Evolutionary conservation across 192 early-diverging fungal genomes (phyloP).

Genomic region (Gaertneriomyces sp.): DNA sequence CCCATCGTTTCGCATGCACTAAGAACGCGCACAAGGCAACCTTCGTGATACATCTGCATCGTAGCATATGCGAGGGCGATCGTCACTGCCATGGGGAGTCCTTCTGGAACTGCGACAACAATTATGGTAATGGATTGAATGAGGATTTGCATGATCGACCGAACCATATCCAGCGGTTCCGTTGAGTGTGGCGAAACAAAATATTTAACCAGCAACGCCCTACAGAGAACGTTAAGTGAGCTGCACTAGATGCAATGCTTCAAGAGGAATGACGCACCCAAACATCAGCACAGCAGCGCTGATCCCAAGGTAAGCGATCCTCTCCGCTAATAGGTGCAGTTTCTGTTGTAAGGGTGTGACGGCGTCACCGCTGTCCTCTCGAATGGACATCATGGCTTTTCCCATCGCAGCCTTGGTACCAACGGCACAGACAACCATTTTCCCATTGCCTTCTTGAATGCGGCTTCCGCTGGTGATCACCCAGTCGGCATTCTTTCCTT

Average conservation of each 20-base stretch:
- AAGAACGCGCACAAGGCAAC: slow-evolving; percentile 91
- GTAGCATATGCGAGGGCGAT: slow-evolving; percentile 92
- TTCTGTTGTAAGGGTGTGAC: slow-evolving; percentile 78
- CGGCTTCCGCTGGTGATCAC: not conserved
- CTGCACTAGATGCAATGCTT: slow-evolving; percentile 17
- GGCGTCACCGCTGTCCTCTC: not conserved
- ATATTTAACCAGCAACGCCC: not conserved
- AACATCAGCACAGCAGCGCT: slow-evolving; percentile 82
- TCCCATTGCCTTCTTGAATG: not conserved
- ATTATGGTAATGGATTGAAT: slow-evolving; percentile 76
- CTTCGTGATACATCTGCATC: slow-evolving; percentile 92
- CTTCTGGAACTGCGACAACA: slow-evolving; percentile 97
- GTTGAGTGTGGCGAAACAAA: not conserved
- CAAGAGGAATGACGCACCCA: slow-evolving; percentile 76
- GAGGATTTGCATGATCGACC: not conserved
- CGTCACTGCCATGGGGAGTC: slow-evolving; percentile 94
- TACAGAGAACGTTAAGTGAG: no score
- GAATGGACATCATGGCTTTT: slow-evolving; percentile 7
- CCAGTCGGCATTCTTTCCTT: not conserved
- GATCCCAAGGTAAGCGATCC: slow-evolving; percentile 87
- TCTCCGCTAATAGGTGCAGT: slow-evolving; percentile 81
- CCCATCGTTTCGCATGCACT: slow-evolving; percentile 97
- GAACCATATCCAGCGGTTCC: no score
- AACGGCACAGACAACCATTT: not conserved
- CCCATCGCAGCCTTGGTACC: slow-evolving; percentile 1